Conservation (phyloP, 2,329 filamentous ascomycete species). For the Plenodomus lindquistii region DNA sequence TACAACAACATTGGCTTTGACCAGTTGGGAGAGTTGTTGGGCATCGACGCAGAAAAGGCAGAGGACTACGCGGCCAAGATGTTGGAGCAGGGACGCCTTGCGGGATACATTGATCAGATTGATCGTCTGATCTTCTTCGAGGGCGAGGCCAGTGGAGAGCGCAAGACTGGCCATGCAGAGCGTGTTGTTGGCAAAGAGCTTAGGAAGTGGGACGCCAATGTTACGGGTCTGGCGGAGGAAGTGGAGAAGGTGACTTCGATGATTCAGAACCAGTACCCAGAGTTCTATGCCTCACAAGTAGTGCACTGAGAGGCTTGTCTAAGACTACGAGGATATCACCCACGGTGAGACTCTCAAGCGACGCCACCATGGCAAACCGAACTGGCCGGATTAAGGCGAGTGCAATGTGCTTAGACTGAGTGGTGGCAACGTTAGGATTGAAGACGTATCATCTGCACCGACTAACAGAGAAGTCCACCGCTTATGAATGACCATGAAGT, state of each 20-base stretch:
- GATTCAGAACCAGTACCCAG: constrained; percentile 78
- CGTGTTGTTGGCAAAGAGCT: constrained; percentile 68
- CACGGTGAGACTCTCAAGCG: not conserved
- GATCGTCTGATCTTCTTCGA: constrained; percentile 88
- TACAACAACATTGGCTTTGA: constrained; percentile 61
- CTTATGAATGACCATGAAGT: too few relatives aligned
- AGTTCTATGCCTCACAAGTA: constrained; percentile 52
- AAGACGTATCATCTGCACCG: not conserved
- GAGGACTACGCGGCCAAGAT: constrained; percentile 92
- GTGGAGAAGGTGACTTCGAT: constrained; percentile 84
- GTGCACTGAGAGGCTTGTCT: constrained; percentile 26
- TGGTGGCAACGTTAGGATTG: not conserved
- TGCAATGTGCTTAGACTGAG: not conserved
- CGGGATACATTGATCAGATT: constrained; percentile 92
- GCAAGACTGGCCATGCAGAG: constrained; percentile 66
- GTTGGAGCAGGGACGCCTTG: constrained; percentile 90
- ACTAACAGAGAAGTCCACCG: not conserved
- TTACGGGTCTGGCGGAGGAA: constrained; percentile 83
- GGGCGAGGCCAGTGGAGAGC: constrained; percentile 70
- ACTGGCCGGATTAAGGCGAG: not conserved
- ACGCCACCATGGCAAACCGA: not conserved
- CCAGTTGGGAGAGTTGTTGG: constrained; percentile 75
- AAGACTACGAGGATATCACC: too few relatives aligned
- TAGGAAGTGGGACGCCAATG: constrained; percentile 85
- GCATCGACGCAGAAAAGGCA: constrained; percentile 76